These are phyloP conservation scores for Aspergillus homomorphus DNA, from an alignment of 495 filamentous ascomycete species.

Conservation along the genomic window DNA sequence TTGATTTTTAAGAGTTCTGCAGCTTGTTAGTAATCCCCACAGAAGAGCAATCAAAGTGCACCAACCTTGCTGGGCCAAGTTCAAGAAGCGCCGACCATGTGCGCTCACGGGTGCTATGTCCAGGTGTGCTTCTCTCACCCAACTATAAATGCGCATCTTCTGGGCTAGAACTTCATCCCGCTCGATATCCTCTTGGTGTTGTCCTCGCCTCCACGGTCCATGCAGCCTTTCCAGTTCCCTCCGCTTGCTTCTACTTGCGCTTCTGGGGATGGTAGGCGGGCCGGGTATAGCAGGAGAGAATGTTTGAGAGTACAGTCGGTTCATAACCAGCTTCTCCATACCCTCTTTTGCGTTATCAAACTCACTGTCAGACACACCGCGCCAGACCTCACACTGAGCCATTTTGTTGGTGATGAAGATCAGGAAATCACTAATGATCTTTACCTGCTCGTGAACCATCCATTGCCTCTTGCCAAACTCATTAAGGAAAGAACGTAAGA, in stretches of 20 bases:
- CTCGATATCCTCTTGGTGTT: constrained; percentile 98
- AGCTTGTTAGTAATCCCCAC: constrained; percentile 25
- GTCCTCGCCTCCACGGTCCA: constrained; percentile 81
- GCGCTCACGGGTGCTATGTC: constrained; percentile 87
- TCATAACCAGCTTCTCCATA: constrained; percentile 99
- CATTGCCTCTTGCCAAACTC: constrained; percentile 98
- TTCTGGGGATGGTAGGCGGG: constrained; percentile 64
- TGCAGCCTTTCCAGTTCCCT: constrained; percentile 64
- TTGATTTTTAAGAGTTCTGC: constrained; percentile 91
- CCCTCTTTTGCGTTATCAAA: constrained; percentile 98
- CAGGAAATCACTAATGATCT: constrained; percentile 95
- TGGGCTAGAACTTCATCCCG: constrained; percentile 91
- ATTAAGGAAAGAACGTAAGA: constrained; percentile 86
- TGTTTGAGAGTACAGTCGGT: constrained; percentile 90
- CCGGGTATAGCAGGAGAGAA: constrained; percentile 91
- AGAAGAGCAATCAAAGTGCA: background rate
- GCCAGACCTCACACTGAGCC: constrained; percentile 97
- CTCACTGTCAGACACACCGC: constrained; percentile 90
- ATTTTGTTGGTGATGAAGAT: constrained; percentile 99
- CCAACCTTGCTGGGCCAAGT: constrained; percentile 80
- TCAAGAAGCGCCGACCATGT: constrained; percentile 81
- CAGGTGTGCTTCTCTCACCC: constrained; percentile 90
- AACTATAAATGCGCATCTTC: constrained; percentile 94
- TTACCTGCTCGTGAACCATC: constrained; percentile 99
- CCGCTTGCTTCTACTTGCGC: constrained; percentile 62